These are phyloP conservation scores for Cladosporium cucumerinum DNA, from an alignment of 2,329 filamentous ascomycete genomes.

Conservation along the genomic window DNA sequence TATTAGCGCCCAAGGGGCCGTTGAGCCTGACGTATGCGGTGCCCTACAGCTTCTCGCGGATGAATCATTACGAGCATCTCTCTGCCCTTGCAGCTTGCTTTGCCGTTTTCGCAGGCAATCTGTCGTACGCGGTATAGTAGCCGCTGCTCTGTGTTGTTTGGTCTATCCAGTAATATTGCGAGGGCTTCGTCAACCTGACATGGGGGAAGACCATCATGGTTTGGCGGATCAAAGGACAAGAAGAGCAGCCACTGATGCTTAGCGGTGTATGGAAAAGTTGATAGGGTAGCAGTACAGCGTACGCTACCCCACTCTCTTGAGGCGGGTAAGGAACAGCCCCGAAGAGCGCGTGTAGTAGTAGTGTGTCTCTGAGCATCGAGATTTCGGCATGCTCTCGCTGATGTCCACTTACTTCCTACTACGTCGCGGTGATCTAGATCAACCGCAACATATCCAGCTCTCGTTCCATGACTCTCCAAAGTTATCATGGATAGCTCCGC, in stretches of 20 bases:
- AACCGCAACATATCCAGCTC: neutral
- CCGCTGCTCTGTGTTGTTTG: neutral
- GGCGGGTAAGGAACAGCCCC: neutral
- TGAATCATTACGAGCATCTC: neutral
- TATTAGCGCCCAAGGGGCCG: neutral
- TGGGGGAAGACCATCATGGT: neutral
- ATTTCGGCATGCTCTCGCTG: neutral
- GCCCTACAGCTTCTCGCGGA: neutral
- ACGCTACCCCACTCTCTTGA: neutral
- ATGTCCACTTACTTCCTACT: neutral
- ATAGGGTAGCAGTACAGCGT: neutral
- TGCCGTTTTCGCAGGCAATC: neutral
- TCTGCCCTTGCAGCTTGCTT: neutral
- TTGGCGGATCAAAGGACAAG: neutral
- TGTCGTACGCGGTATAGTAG: neutral
- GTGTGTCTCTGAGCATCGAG: neutral
- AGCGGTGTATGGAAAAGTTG: neutral
- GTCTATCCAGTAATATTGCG: neutral
- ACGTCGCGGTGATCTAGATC: neutral
- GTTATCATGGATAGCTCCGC: neutral
- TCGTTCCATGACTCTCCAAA: neutral
- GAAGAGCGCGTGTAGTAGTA: neutral
- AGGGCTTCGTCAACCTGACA: neutral
- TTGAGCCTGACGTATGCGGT: neutral
- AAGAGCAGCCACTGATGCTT: neutral